phyloP scores from a whole-genome alignment of 257 asterid species.

The Fraxinus cuspidata region DNA sequence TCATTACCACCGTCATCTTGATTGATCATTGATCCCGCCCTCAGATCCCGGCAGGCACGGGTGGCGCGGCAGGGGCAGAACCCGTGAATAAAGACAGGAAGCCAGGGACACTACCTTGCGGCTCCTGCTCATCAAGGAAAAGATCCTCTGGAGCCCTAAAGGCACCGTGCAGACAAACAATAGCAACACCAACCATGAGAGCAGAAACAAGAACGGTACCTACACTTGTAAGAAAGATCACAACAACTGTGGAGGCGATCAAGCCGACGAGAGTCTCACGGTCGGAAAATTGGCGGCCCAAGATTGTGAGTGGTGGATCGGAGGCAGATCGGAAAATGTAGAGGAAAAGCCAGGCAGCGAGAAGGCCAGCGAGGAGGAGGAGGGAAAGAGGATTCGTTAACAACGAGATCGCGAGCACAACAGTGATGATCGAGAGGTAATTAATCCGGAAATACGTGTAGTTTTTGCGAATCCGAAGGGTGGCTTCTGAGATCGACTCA shows the following conservation, averaged over 20 bases:
- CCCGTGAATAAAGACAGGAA: constrained; percentile 66
- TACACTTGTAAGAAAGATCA: constrained; percentile 79
- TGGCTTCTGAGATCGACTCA: constrained; percentile 55
- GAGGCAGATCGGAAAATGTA: constrained; percentile 79
- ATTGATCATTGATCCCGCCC: constrained; percentile 2
- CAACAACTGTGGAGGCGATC: constrained; percentile 46
- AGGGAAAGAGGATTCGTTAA: constrained; percentile 62
- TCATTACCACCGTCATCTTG: constrained; percentile 23
- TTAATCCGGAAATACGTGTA: constrained; percentile 55
- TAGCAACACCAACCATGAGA: constrained; percentile 64
- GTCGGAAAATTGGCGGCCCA: constrained; percentile 81
- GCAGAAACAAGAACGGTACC: constrained; percentile 88
- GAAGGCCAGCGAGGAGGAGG: constrained; percentile 63
- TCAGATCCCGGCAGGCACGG: constrained; percentile 61
- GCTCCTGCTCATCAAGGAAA: constrained; percentile 78
- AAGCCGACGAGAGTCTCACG: constrained; percentile 65
- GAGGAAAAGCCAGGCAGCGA: constrained; percentile 81
- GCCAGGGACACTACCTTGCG: constrained; percentile 54
- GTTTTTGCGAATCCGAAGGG: constrained; percentile 56
- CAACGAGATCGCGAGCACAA: constrained; percentile 43
- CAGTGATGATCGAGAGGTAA: constrained; percentile 46
- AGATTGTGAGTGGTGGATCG: constrained; percentile 63
- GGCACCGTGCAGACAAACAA: constrained; percentile 71
- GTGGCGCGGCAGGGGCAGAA: constrained; percentile 31
- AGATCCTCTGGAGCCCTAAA: constrained; percentile 86